Evolutionary conservation across 2,329 filamentous ascomycete species (phyloP).

Genomic region (Pseudocercospora fuligena): DNA sequence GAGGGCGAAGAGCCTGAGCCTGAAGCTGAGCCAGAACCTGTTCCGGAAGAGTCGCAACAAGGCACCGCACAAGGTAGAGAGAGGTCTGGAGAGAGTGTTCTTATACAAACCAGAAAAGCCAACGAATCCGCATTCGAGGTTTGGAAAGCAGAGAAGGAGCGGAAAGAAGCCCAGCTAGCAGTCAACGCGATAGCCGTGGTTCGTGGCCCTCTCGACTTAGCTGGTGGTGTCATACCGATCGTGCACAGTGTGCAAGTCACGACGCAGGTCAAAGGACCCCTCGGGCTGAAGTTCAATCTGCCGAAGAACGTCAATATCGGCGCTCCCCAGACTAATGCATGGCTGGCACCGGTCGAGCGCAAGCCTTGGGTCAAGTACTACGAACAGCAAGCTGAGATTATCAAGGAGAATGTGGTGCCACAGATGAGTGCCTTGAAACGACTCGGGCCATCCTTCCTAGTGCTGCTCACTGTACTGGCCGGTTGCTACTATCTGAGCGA

Average conservation of each 20-base stretch:
- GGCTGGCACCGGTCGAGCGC: constrained; percentile 37
- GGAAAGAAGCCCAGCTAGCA: constrained; percentile 26
- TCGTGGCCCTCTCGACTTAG: constrained; percentile 39
- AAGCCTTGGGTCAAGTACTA: constrained; percentile 45
- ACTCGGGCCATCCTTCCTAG: constrained; percentile 51
- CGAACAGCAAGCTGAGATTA: constrained; percentile 41
- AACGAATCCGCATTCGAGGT: constrained; percentile 38
- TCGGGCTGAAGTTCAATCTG: constrained; percentile 18
- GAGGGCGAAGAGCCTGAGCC: constrained; percentile 26
- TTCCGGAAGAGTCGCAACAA: constrained; percentile 31
- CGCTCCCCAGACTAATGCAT: constrained; percentile 30
- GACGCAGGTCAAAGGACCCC: constrained; percentile 14
- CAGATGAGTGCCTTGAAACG: constrained; percentile 44
- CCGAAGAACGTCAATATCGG: constrained; percentile 28
- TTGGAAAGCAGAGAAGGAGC: constrained; percentile 33
- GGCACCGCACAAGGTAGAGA: constrained; percentile 35
- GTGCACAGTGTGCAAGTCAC: constrained; percentile 15
- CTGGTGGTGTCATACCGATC: constrained; percentile 37
- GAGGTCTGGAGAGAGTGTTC: constrained; percentile 36
- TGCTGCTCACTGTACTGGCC: constrained; percentile 44
- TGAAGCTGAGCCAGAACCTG: constrained; percentile 3
- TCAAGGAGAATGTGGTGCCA: constrained; percentile 41
- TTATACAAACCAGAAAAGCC: constrained; percentile 34
- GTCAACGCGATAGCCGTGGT: constrained; percentile 29
- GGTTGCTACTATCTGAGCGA: constrained; percentile 52